phyloP scores from a whole-genome alignment of 768 basidiomycete species.

The Hypholoma sublateritium region DNA sequence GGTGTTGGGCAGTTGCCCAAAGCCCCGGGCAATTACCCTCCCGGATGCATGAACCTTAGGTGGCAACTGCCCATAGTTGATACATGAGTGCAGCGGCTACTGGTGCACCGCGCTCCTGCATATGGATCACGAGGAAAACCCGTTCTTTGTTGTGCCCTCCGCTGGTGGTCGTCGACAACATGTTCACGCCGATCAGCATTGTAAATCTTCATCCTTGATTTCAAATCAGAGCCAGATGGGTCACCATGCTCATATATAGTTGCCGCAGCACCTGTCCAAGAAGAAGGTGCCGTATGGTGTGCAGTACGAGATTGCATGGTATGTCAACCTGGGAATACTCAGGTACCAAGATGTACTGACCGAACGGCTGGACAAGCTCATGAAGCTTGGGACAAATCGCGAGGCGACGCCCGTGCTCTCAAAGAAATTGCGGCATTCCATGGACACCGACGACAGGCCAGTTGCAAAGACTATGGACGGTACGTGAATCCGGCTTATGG shows the following conservation, averaged over 20 bases:
- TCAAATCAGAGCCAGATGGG: not conserved
- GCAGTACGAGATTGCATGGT: slow-evolving; percentile 54
- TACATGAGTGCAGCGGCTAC: too few relatives aligned
- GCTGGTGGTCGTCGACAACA: slow-evolving; percentile 3
- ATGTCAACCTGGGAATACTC: slow-evolving; percentile 29
- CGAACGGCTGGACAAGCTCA: slow-evolving; percentile 25
- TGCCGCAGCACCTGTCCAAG: slow-evolving; percentile 23
- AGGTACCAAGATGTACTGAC: slow-evolving; percentile 30
- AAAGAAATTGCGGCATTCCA: not conserved
- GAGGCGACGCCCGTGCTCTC: slow-evolving; percentile 27
- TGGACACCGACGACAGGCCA: not conserved
- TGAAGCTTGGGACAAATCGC: slow-evolving; percentile 27
- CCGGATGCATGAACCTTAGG: too few relatives aligned
- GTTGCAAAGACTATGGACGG: slow-evolving; percentile 8
- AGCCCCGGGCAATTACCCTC: too few relatives aligned
- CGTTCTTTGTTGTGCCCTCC: slow-evolving; percentile 12
- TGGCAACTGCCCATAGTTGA: too few relatives aligned
- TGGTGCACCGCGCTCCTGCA: not conserved
- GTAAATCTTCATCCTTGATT: slow-evolving; percentile 4
- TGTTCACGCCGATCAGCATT: slow-evolving; percentile 14
- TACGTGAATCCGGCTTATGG: not conserved
- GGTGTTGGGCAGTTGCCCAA: too few relatives aligned
- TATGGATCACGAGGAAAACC: slow-evolving; percentile 13
- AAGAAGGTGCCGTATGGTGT: slow-evolving; percentile 41
- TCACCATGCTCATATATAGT: slow-evolving; percentile 14